Evolutionary conservation across 139 green algal genomes (phyloP).

Genomic region (Nannochloris sp.): DNA sequence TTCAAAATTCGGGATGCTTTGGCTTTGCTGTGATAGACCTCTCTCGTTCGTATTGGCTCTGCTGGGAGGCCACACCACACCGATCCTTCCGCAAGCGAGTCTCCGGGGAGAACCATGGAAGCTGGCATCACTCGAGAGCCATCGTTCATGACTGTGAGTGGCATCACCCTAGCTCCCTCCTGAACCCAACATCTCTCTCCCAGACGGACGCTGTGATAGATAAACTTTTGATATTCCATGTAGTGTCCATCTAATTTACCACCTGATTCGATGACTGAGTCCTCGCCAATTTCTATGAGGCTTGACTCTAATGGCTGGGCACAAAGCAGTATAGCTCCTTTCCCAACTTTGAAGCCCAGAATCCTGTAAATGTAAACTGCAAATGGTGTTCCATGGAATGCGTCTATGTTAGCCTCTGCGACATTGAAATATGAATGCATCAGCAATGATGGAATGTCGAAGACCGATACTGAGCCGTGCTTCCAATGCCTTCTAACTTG

Average conservation of each 20-base stretch:
- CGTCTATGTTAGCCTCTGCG: neutral
- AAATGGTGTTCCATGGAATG: slow-evolving; percentile 9
- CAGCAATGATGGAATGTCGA: too few species aligned
- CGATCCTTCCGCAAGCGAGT: neutral
- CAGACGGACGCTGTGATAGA: too few species aligned
- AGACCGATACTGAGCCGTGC: neutral
- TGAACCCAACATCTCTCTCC: too few species aligned
- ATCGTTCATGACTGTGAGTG: neutral
- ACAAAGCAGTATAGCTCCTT: too few species aligned
- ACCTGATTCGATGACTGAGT: too few species aligned
- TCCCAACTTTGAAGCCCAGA: neutral
- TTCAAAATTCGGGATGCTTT: too few species aligned
- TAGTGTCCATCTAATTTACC: too few species aligned
- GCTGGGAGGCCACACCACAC: slow-evolving; percentile 9
- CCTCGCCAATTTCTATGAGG: too few species aligned
- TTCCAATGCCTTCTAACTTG: neutral
- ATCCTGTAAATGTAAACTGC: slow-evolving; percentile 1
- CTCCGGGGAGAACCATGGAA: slow-evolving; percentile 8
- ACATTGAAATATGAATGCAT: neutral
- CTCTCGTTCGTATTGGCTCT: slow-evolving; percentile 1
- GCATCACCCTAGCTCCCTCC: too few species aligned
- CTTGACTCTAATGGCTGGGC: too few species aligned
- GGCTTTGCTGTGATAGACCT: too few species aligned
- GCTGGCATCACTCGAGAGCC: slow-evolving; percentile 7
- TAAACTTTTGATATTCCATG: too few species aligned